phyloP scores from a whole-genome alignment of 257 asterid genomes.

The Solanum pimpinellifolium region DNA sequence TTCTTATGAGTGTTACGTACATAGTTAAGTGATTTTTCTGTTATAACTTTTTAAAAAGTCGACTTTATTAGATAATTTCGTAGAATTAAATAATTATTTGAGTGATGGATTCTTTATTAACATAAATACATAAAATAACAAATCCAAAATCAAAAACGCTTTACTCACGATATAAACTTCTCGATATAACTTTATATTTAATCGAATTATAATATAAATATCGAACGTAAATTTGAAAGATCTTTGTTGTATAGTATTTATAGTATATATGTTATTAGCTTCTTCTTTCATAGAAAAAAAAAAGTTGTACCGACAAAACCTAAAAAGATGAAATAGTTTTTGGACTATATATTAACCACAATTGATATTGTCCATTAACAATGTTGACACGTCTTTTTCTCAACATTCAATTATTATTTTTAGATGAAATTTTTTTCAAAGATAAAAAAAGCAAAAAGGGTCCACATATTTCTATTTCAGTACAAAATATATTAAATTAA shows the following conservation, averaged over 20 bases:
- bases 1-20: neutral
- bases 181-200: neutral
- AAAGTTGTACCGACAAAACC: neutral
- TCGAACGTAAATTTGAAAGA: no score
- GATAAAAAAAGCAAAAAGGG: neutral
- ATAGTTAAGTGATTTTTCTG: neutral
- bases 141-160: neutral
- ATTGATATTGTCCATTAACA: neutral
- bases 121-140: neutral
- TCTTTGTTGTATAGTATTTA: no score
- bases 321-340: neutral
- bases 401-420: neutral
- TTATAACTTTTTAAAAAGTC: no score
- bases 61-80: neutral
- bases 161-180: neutral
- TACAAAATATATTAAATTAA: neutral
- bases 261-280: neutral
- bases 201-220: neutral
- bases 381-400: neutral
- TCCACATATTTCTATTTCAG: neutral
- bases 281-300: neutral
- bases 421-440: neutral
- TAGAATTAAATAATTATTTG: no score
- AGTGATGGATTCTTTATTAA: no score
- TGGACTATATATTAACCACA: neutral